These are phyloP conservation scores for Diutina mesorugosa DNA, from an alignment of 1,139 yeast genomes.

Conservation along the genomic window DNA sequence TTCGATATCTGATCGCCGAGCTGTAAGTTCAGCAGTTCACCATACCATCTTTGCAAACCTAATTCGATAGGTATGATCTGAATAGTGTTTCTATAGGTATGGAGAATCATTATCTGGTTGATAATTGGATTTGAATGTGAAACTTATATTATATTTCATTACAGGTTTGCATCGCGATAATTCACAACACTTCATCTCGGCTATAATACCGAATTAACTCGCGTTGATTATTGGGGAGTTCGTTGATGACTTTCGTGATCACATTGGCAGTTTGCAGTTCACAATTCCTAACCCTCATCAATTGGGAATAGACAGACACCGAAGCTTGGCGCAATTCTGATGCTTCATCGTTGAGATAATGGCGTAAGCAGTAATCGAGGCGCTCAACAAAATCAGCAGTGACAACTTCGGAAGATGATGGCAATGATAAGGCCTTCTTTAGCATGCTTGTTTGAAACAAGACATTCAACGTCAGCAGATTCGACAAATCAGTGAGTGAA, in stretches of 20 bases:
- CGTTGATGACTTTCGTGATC: slow-evolving; percentile 10
- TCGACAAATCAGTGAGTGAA: background rate
- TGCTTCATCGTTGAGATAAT: background rate
- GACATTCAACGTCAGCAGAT: slow-evolving; percentile 15
- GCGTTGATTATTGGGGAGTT: slow-evolving; percentile 20
- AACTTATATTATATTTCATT: no score
- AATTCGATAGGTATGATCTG: no score
- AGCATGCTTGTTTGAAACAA: slow-evolving; percentile 9
- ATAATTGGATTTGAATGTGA: no score
- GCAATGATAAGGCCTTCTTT: background rate
- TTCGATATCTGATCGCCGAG: no score
- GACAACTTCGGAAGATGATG: background rate
- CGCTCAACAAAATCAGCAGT: slow-evolving; percentile 24
- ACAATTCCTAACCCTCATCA: slow-evolving; percentile 8
- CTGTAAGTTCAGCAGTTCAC: no score
- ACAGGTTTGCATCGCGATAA: no score
- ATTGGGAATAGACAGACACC: slow-evolving; percentile 5
- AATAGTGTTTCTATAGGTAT: no score
- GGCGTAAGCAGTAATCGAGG: slow-evolving; percentile 12
- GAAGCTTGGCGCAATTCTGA: background rate
- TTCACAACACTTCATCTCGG: slow-evolving; percentile 6
- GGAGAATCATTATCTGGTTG: no score
- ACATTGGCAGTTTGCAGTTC: slow-evolving; percentile 32
- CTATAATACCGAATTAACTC: slow-evolving; percentile 27
- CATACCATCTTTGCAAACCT: no score